Base-by-base conservation (phyloP, 1,284 basidiomycete genomes). In the Irpex lacteus region DNA sequence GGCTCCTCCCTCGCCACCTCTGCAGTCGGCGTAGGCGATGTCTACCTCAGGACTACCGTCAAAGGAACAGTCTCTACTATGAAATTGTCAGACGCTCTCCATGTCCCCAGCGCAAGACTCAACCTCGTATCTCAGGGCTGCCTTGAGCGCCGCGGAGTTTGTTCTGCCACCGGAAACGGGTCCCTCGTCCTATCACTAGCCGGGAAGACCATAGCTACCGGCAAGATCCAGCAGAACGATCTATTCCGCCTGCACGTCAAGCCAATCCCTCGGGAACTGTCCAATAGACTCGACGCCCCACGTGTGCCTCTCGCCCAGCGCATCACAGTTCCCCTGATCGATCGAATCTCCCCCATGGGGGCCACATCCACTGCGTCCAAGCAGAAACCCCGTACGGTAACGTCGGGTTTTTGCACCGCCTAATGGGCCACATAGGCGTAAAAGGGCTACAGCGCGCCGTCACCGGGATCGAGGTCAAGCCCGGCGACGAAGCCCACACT, bases 381-480 rank as follows among this genome's bases (percentile, higher is more conserved):
- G 11, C 50, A 9, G 54, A 36, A 32, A 56, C 9, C 13, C 4
- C 26, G 9, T 4, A 36, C 21, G 21, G 54, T 36, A 19, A 34
- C 54, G 15, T 9, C 19, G 54, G 54, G 34, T 56, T 56, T 56
- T 56, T 56, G n/a, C 54, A 56, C 54, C 54, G 54, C 54, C 54
- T 56, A 32, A 11, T 56, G 19, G 54, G 54, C 34, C 54, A 56
- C 54, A 56, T 56, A 56, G 54, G 54, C 54, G 26, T 56, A 18
- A 56, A 56, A 56, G 54, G 54, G 26, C 54, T 56, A 9, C 6
- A 7, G 5, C 54, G 54, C 34, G 32, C 18, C 13, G 8, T 18
- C 21, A 34, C 18, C 34, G 54, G 54, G 5, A 36, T 56, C 26
- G 5, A 2, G 7, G 11, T 34, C 54, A 15, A 6, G 3, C 13